Evolutionary conservation across 805 yeast genomes (phyloP), one percentile per base, ranked within the genome.

Genomic region (Clavispora carvajalis): DNA sequence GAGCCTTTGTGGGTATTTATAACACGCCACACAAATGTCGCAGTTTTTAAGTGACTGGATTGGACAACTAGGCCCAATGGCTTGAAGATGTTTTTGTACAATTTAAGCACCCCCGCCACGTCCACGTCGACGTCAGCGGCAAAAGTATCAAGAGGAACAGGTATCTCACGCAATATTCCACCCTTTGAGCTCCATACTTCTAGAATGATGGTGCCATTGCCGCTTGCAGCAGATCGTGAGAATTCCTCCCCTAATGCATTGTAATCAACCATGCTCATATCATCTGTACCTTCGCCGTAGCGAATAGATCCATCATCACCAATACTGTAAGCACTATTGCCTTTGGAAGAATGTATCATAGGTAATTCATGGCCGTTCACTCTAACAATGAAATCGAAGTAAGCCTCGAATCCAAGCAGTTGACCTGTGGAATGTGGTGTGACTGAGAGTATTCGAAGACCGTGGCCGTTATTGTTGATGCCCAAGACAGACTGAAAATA

Each of bases 131-230:
- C 12, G 6, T 48, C 33, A 34, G 41, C 41, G 4, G 33, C 38
- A 33, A 36, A 41, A 19, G 37, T 35, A 5, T 34, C 44, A n/a
- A 66, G 41, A 11, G 64, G 62, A 2, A 67, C 38, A 1, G 43
- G 9, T 3, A 68, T 54, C 38, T 58, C 58, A 41, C 74, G 57
- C 13, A 65, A 36, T 7, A 71, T 55, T 1, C 89, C 89, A 17
- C 97, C 97, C 62, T 89, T 89, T 2, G 95, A 93, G 34, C 78
- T 79, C 95, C 96, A 90, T 2, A 87, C 79, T 37, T 75, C 79
- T 33, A 90, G 65, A 8, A 69, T 62, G 5, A 85, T 62, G 3
- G 69, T 59, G 9, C 67, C 60, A 18, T 67, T 62, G 33, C 55
- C 51, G 7, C 52, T 41, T 19, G 62, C 58, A 18, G 60, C 52